These are phyloP conservation scores for Podospora sp. DNA, from an alignment of 495 filamentous ascomycete genomes.

Conservation along the genomic window DNA sequence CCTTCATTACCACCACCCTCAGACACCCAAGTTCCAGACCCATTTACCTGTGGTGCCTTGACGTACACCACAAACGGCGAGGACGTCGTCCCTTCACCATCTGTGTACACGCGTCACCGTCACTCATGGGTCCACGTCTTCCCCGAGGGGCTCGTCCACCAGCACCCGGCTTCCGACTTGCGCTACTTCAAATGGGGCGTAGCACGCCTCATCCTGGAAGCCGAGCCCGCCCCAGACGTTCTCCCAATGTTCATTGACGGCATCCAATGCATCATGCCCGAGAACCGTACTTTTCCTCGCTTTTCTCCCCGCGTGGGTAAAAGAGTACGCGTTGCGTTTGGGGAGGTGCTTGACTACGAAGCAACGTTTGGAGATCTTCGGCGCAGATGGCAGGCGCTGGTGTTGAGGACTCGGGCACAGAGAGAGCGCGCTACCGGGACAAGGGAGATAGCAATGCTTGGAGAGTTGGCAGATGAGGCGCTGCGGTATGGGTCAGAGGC, in stretches of 20 bases:
- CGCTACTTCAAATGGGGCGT: constrained; percentile 99
- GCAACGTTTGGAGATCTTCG: constrained; percentile 67
- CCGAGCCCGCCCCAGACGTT: constrained; percentile 77
- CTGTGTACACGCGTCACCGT: constrained; percentile 53
- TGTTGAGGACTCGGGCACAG: constrained; percentile 28
- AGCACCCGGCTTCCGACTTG: constrained; percentile 75
- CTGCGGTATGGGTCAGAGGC: constrained; percentile 74
- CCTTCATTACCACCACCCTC: constrained; percentile 14
- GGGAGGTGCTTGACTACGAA: constrained; percentile 63
- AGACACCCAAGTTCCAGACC: constrained; percentile 14
- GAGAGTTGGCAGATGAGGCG: constrained; percentile 45
- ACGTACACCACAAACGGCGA: constrained; percentile 66
- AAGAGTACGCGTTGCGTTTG: constrained; percentile 73
- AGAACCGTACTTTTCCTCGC: constrained; percentile 74
- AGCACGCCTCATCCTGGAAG: constrained; percentile 83
- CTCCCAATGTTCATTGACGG: constrained; percentile 96
- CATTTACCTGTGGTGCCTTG: constrained; percentile 49
- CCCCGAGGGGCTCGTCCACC: constrained; percentile 91
- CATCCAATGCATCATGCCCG: constrained; percentile 80
- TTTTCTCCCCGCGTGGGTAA: constrained; percentile 78
- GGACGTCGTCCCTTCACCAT: constrained; percentile 61
- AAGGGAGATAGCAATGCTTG: constrained; percentile 43
- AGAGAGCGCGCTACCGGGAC: constrained; percentile 44
- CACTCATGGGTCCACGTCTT: constrained; percentile 92
- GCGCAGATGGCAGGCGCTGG: constrained; percentile 67